A percentile compares a stretch with the other conserved stretches of the same genome.
These are phyloP conservation scores for Bruguiera gymnorhiza DNA, from an alignment of 345 rosid genomes.

Conservation along the genomic window DNA sequence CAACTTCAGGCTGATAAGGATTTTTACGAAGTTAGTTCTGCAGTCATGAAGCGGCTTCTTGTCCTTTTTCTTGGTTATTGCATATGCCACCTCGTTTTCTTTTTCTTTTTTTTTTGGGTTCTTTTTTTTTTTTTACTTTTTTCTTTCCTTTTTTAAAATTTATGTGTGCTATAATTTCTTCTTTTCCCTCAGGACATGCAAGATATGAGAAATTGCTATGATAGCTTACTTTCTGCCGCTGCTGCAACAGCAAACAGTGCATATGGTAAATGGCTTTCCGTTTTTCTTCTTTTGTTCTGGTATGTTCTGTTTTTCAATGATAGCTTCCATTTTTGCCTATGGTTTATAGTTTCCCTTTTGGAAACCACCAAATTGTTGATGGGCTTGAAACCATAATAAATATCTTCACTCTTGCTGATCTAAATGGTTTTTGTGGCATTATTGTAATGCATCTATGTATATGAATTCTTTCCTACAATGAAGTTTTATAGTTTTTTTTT, in stretches of 20 bases:
- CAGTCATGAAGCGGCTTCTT: too few relatives aligned
- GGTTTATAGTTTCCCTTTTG: background rate
- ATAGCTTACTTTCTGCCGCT: slow-evolving; percentile 92
- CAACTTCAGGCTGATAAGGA: too few relatives aligned
- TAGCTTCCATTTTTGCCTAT: background rate
- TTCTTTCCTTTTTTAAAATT: too few relatives aligned
- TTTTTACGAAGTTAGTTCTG: too few relatives aligned
- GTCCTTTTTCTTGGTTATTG: too few relatives aligned
- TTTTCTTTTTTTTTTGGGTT: too few relatives aligned
- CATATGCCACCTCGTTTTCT: too few relatives aligned
- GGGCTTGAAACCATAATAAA: background rate
- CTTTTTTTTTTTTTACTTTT: too few relatives aligned
- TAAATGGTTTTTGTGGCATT: too few relatives aligned
- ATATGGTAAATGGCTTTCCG: slow-evolving; percentile 48
- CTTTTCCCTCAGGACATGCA: slow-evolving; percentile 66
- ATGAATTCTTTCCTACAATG: too few relatives aligned
- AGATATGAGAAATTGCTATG: slow-evolving; percentile 87
- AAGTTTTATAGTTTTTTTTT: too few relatives aligned
- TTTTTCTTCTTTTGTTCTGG: slow-evolving; percentile 8
- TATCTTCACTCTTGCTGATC: background rate
- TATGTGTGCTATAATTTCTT: slow-evolving; percentile 1
- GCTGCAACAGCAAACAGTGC: slow-evolving; percentile 93
- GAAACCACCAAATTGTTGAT: background rate
- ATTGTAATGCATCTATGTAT: too few relatives aligned
- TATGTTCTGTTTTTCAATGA: background rate